Base-by-base conservation (phyloP, 768 basidiomycete species). In the Podaxis sp. region DNA sequence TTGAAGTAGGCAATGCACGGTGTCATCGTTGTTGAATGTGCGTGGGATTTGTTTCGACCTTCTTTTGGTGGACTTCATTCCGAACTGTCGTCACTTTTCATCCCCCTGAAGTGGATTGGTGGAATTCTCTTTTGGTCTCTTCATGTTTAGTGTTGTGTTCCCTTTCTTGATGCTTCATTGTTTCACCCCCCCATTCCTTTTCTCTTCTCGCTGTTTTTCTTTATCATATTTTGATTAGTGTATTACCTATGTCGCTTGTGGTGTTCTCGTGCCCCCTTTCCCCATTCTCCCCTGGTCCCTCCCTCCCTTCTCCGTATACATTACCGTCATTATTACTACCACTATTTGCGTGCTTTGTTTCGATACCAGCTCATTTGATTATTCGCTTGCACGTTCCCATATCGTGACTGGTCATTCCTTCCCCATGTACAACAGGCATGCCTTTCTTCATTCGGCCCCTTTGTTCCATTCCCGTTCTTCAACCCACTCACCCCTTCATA, bases 1-100 rank as follows among this genome's bases (percentile, higher is more conserved):
- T 61, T 74, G 70, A 74, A 73, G 64, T 74, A 69, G 72, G 63
- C 61, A 60, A 52, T 52, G 61, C 50, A 59, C 25, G 61, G 24
- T 47, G 56, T 38, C 22, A 61, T 59, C 13, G 55, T 54, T 40
- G 40, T 43, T 50, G 56, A 17, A 55, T 37, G 46, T 50, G 40
- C 24, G 47, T 40, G 33, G 47, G 17, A 29, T 46, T 55, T 46
- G 40, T 57, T 53, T 51, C 55, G 38, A 46, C 7, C 54, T 40
- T 46, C 46, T 29, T 63, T 55, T 43, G 56, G 29, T 61, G 41
- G 40, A 37, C 47, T 57, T 55, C 53, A 29, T 24, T 50, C 41
- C 38, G 29, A 41, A 46, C 55, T 40, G 50, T 33, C 37, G n/a
- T 55, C n/a, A 19, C 40, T 47, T 53, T 40, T 60, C 59, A 59